phyloP scores from a whole-genome alignment of 2,329 filamentous ascomycete species.

The Aspergillus sp. region DNA sequence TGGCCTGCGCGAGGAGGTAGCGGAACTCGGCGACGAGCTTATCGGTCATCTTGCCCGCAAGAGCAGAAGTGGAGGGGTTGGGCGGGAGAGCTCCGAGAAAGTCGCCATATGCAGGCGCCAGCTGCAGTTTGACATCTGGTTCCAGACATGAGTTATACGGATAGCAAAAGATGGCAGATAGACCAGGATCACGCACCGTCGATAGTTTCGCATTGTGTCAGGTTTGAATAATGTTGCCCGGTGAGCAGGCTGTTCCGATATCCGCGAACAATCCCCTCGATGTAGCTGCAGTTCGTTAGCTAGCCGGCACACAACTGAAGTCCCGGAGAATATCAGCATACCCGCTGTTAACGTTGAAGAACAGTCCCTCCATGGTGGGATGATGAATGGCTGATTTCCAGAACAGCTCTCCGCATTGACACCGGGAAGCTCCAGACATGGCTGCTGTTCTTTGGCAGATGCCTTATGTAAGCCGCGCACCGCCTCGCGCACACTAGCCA shows the following conservation, averaged over 20 bases:
- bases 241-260: slow-evolving; percentile 94
- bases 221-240: slow-evolving; percentile 85
- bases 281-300: slow-evolving; percentile 63
- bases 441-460: slow-evolving; percentile 12
- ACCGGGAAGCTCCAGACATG: slow-evolving; percentile 7
- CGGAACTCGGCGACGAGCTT: slow-evolving; percentile 97
- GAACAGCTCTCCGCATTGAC: slow-evolving; percentile 14
- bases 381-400: slow-evolving; percentile 19
- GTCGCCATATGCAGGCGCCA: slow-evolving; percentile 94
- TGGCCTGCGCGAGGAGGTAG: slow-evolving; percentile 91
- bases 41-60: slow-evolving; percentile 93
- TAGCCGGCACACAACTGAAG: neutral
- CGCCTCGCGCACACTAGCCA: slow-evolving; percentile 11
- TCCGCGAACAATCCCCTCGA: slow-evolving; percentile 95
- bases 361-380: slow-evolving; percentile 77
- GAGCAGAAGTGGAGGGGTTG: slow-evolving; percentile 92
- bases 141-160: slow-evolving; percentile 2
- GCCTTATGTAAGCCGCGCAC: slow-evolving; percentile 32
- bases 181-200: slow-evolving; percentile 64
- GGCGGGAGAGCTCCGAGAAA: slow-evolving; percentile 91
- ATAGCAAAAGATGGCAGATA: neutral
- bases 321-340: slow-evolving; percentile 38
- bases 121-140: slow-evolving; percentile 93
- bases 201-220: slow-evolving; percentile 96
- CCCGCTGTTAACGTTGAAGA: slow-evolving; percentile 94